Evolutionary conservation across 257 asterid genomes (phyloP), one percentile per base, ranked within the genome.

Genomic region (Capsicum baccatum): DNA sequence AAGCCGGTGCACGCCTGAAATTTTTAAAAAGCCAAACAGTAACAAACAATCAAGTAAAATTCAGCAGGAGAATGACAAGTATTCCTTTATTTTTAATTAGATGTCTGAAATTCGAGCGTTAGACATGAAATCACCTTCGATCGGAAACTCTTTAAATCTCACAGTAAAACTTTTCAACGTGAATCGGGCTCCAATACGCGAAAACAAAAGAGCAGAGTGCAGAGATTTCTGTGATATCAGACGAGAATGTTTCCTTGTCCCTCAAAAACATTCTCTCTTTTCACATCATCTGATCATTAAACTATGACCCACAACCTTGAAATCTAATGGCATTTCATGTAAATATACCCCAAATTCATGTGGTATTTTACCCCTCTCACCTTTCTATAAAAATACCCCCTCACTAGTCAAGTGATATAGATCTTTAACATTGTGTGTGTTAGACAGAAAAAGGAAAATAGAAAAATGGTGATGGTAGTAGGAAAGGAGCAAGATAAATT

Each of bases 191-290:
- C 44, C 44, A 39, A 39, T 39, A 4, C 5, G 44, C 44, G 44
- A 60, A 80, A 84, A 79, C 80, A 83, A 90, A 85, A 73, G 58
- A 85, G 85, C 83, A 13, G 21, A 74, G 62, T 74, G 80, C 56
- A 42, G 83, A 80, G 70, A 37, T 42, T 58, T 85, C 84, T 88
- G 82, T 85, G 39, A 42, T 86, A 81, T 82, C 87, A 80, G 85
- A 85, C 76, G 85, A 85, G 91, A 86, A 92, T 96, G 98, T 94
- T 88, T 94, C 87, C 79, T 93, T 94, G 97, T 94, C 97, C 70
- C 93, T 83, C 82, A 50, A 26, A 57, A 83, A 63, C 86, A 85
- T 35, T 64, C 79, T 88, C 89, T 68, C 80, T 85, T 63, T 85
- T 88, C 92, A 85, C 84, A 73, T 85, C 90, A 71, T 39, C 84